Evolutionary conservation across 768 basidiomycete genomes (phyloP), one percentile per base, ranked within the genome.

Genomic region (Royoungia palumana): DNA sequence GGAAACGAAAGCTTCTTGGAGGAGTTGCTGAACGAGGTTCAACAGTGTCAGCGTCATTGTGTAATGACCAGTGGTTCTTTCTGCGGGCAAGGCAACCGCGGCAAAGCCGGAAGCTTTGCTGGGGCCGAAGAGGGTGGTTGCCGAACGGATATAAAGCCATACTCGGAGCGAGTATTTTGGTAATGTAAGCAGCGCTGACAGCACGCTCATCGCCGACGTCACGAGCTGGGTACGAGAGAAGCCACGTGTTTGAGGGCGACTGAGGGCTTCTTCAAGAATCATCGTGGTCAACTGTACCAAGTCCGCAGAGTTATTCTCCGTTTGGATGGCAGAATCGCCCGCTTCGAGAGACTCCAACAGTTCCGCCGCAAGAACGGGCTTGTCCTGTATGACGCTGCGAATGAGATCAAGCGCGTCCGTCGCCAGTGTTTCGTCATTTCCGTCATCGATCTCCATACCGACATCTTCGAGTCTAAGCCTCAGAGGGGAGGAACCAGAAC

Each of bases 121-220:
- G 6, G 82, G 74, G 16, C 87, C 85, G 57, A 95, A 91, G 22
- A 96, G 75, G 19, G 83, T 77, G 0, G 79, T 73, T 0, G 91
- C 87, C 6, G 87, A 87, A 12, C 91, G 83, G 17, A 94, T 79
- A 59, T 88, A 94, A 10, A 92, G 72, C 93, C 92, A 95, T 20
- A 94, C 88, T 2, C 87, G 79, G 55, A 82, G 81, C n/a, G 89
- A 87, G 59, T 86, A 86, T 38, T 73, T 75, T 1, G 87, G 88
- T 12, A 89, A 70, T 2, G 83, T 79, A 30, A 94, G 76, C 25
- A 94, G 75, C 0, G 85, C 85, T 5, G 88, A 77, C 17, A 95
- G 77, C 12, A 94, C 84, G 45, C 83, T 87, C 72, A 95, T 79
- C 5, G 89, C 82, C 8, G 87, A 89, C 3, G 87, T 86, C 53